Conservation (phyloP, 2,329 filamentous ascomycete genomes). For the Raffaelea arxii region DNA sequence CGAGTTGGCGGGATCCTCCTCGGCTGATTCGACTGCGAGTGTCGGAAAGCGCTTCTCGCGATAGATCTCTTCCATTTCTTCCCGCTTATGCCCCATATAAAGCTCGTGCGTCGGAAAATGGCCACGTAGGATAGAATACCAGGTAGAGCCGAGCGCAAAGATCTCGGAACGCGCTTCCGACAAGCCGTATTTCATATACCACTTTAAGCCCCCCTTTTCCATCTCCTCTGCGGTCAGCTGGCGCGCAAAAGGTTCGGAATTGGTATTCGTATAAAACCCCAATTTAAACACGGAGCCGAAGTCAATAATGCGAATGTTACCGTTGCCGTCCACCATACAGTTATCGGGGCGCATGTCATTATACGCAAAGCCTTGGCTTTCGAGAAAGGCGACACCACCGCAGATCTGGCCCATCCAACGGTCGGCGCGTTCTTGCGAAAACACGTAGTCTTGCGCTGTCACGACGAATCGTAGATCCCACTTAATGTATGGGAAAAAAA, state of each 20-base stretch:
- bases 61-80: not conserved
- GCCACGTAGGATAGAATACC: not conserved
- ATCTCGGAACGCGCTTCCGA: not conserved
- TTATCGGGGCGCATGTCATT: conserved; percentile 1
- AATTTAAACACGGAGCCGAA: not conserved
- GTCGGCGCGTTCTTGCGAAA: not conserved
- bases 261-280: not conserved
- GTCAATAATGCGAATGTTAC: not conserved
- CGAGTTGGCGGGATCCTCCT: not conserved
- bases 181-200: no score
- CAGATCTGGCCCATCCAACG: conserved; percentile 1
- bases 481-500: not conserved
- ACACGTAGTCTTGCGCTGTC: not conserved
- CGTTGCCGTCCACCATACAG: not conserved
- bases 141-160: not conserved
- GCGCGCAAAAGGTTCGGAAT: not conserved
- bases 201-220: no score
- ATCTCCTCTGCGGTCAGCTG: not conserved
- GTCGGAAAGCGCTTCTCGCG: not conserved
- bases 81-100: no score
- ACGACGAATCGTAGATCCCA: not conserved
- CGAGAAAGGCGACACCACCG: not conserved
- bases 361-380: not conserved
- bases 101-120: not conserved
- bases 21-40: no score